phyloP scores from a whole-genome alignment of 2,329 filamentous ascomycete species.

The Cadophora luteo-olivacea region DNA sequence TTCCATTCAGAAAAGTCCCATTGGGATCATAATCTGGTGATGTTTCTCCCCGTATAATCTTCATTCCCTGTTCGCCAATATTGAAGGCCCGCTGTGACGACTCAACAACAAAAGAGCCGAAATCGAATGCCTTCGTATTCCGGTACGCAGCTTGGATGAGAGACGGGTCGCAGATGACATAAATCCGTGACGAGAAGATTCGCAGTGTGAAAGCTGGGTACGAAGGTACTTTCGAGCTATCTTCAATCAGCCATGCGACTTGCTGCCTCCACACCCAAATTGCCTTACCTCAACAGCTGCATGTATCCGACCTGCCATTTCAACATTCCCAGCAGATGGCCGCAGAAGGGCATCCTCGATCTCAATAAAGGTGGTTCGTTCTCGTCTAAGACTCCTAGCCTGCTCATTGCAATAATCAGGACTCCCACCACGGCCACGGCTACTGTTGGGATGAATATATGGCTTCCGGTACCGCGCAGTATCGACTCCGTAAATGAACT shows the following conservation, averaged over 20 bases:
- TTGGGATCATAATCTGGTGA: slow-evolving; percentile 39
- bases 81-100: slow-evolving; percentile 49
- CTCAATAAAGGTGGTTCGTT: slow-evolving; percentile 52
- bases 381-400: slow-evolving; percentile 18
- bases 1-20: slow-evolving; percentile 37
- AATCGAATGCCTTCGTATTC: slow-evolving; percentile 49
- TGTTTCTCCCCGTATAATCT: slow-evolving; percentile 42
- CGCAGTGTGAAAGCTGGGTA: slow-evolving; percentile 52
- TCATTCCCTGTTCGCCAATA: slow-evolving; percentile 44
- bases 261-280: slow-evolving; percentile 14
- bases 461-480: slow-evolving; percentile 19
- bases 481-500: slow-evolving; percentile 15
- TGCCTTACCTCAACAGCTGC: slow-evolving; percentile 46
- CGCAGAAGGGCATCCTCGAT: slow-evolving; percentile 51
- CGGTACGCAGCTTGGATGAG: slow-evolving; percentile 51
- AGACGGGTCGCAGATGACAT: slow-evolving; percentile 51
- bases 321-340: slow-evolving; percentile 54
- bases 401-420: slow-evolving; percentile 21
- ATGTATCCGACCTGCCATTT: slow-evolving; percentile 48
- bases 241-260: slow-evolving; percentile 18
- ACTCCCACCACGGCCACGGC: slow-evolving; percentile 22
- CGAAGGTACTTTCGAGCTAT: slow-evolving; percentile 36
- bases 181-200: slow-evolving; percentile 52
- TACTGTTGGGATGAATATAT: slow-evolving; percentile 17
- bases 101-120: slow-evolving; percentile 51